Base-by-base conservation (phyloP, 345 rosid genomes). In the Alliaria petiolata region DNA sequence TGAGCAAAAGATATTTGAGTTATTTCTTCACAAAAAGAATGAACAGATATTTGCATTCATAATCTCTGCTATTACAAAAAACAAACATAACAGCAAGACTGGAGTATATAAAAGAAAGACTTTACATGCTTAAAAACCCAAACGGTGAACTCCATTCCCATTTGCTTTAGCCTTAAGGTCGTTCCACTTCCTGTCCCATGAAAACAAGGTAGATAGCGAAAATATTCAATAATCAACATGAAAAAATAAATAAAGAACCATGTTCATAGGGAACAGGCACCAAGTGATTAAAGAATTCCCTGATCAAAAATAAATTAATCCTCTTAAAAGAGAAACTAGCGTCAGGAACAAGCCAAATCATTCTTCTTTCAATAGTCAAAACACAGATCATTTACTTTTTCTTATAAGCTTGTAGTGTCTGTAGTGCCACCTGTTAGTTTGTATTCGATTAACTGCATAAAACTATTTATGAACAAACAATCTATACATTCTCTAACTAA, bases 121-220 rank as follows among this genome's bases (percentile, higher is more conserved):
- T 84, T 87, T 83, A 93, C 97, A 77, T 93, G 98, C 85, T 93
- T 93, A 78, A 93, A 93, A 68, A 89, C 98, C 98, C 97, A 93
- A 53, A 93, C 97, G 34, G 97, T 87, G 81, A 93, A 93, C 79
- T 93, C 98, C 98, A 93, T 93, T 65, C 98, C 97, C 82, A 91
- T 75, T 77, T 89, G 98, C 86, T 88, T 91, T 82, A 93, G 76
- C 86, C 96, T 87, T 70, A 86, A 82, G 52, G 96, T 93, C 59
- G 97, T 91, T 73, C 88, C 88, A 72, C 16, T 83, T 59, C 98
- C 98, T 91, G 71, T 67, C 63, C 60, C 42, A 70, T 78, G 73
- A 30, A 62, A 79, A 71, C 54, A 57, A 53, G 51, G 42, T 45
- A 46, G 36, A 42, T 38, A 67, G 57, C 33, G 2, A 63, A 63